These are phyloP conservation scores for Wilhelminamyces savonicus DNA, from an alignment of 805 yeast species.

Conservation along the genomic window DNA sequence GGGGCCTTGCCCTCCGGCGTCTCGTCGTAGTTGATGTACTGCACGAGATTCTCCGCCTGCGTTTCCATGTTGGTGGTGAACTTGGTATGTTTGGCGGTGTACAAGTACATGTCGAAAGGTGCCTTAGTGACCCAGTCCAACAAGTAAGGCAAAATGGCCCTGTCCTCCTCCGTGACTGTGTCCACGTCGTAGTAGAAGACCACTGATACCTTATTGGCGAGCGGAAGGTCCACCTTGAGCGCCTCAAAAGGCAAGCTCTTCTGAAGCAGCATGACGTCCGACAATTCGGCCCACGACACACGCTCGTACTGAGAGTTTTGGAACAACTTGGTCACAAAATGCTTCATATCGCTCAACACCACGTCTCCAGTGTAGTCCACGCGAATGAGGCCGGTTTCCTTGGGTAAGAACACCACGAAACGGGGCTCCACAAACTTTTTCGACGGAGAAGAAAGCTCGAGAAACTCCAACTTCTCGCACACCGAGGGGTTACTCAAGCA, in stretches of 20 bases:
- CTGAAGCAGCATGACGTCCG: constrained; percentile 20
- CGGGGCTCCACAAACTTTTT: constrained; percentile 24
- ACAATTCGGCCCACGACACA: constrained; percentile 21
- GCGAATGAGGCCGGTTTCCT: constrained; percentile 38
- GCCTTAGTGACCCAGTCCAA: constrained; percentile 54
- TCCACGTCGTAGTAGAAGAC: constrained; percentile 49
- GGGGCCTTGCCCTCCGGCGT: constrained; percentile 23
- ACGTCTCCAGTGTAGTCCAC: constrained; percentile 38
- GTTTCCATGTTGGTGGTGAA: constrained; percentile 31
- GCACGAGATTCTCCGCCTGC: constrained; percentile 36
- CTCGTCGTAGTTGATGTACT: constrained; percentile 39
- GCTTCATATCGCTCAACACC: constrained; percentile 24
- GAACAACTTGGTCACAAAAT: constrained; percentile 42
- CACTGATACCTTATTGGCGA: constrained; percentile 40
- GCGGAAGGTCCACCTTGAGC: constrained; percentile 29
- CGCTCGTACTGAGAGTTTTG: constrained; percentile 39
- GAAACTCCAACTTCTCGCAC: constrained; percentile 48
- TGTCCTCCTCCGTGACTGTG: constrained; percentile 54
- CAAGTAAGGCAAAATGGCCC: constrained; percentile 51
- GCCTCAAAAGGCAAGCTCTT: constrained; percentile 25
- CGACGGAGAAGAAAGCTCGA: constrained; percentile 16
- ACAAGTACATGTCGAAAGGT: constrained; percentile 49
- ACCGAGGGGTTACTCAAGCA: constrained; percentile 46
- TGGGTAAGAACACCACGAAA: constrained; percentile 49
- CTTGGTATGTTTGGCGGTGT: constrained; percentile 42